Evolutionary conservation across 2,329 filamentous ascomycete genomes (phyloP).

Genomic region (Colletotrichum spinosum): DNA sequence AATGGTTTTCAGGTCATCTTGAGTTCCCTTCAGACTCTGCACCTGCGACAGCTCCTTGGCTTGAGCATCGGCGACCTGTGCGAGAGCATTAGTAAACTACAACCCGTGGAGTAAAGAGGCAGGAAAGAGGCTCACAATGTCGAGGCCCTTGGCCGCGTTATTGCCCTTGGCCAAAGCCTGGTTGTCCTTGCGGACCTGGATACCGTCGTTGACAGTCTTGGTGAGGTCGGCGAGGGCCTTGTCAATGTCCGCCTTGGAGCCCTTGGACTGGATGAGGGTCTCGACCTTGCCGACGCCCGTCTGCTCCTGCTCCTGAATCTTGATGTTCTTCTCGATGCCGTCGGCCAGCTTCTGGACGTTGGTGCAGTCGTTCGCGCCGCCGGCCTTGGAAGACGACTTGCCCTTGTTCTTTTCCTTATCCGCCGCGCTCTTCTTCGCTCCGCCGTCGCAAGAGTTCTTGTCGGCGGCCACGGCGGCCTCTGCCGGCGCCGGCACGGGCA

Average conservation of each 20-base stretch:
- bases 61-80: conserved; percentile 18
- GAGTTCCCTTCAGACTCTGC: conserved; percentile 8
- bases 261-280: conserved; percentile 31
- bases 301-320: conserved; percentile 41
- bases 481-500: conserved; percentile 11
- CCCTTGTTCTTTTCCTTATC: not conserved
- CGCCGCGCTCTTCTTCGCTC: not conserved
- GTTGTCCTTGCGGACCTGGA: conserved; percentile 40
- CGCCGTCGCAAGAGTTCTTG: not conserved
- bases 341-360: conserved; percentile 39
- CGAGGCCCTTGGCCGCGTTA: conserved; percentile 35
- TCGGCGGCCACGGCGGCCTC: not conserved
- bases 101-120: no score
- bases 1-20: not conserved
- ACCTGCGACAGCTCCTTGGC: conserved; percentile 12
- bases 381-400: not conserved
- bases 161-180: conserved; percentile 39
- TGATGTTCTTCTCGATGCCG: conserved; percentile 42
- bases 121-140: conserved; percentile 18
- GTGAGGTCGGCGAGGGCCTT: conserved; percentile 38
- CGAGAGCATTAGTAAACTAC: not conserved
- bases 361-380: conserved; percentile 25
- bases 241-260: conserved; percentile 30
- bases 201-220: conserved; percentile 40
- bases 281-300: conserved; percentile 25